Evolutionary conservation across 768 basidiomycete species (phyloP).

Genomic region (Pisolithus marmoratus): DNA sequence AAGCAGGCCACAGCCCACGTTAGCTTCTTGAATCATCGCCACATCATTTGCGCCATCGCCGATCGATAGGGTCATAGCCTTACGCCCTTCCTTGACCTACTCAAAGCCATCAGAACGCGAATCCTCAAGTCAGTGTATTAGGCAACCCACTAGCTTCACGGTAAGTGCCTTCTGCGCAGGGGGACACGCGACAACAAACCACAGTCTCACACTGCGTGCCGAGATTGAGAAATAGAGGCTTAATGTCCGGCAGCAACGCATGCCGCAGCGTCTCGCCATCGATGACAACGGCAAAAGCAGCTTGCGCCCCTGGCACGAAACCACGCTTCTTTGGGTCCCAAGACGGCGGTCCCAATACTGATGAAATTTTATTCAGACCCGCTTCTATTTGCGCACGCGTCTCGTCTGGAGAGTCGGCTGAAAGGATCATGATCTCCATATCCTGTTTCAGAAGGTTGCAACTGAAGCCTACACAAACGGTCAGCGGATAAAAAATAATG

Average conservation of each 20-base stretch:
- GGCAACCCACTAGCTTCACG: slow-evolving; percentile 70
- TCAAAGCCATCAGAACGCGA: slow-evolving; percentile 3
- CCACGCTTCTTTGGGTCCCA: slow-evolving; percentile 57
- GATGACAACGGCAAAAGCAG: slow-evolving; percentile 90
- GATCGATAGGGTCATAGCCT: slow-evolving; percentile 95
- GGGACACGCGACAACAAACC: slow-evolving; percentile 96
- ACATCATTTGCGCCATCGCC: slow-evolving; percentile 98
- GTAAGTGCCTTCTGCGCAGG: slow-evolving; percentile 97
- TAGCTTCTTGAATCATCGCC: slow-evolving; percentile 99
- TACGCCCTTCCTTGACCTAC: slow-evolving; percentile 90
- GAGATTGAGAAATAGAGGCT: slow-evolving; percentile 82
- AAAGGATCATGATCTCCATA: slow-evolving; percentile 97
- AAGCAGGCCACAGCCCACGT: slow-evolving; percentile 90
- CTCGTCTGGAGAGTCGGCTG: slow-evolving; percentile 70
- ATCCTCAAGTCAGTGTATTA: not conserved
- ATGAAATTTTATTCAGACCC: slow-evolving; percentile 91
- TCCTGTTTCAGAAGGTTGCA: slow-evolving; percentile 91
- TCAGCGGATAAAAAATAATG: slow-evolving; percentile 1
- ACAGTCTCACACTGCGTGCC: slow-evolving; percentile 97
- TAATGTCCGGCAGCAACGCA: slow-evolving; percentile 72
- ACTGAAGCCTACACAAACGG: slow-evolving; percentile 52
- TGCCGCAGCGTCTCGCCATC: slow-evolving; percentile 89
- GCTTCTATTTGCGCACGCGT: slow-evolving; percentile 86
- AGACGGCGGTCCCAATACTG: slow-evolving; percentile 71
- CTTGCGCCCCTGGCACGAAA: slow-evolving; percentile 57